phyloP scores from a whole-genome alignment of 305 asterid genomes.

The Solanum hybrid region DNA sequence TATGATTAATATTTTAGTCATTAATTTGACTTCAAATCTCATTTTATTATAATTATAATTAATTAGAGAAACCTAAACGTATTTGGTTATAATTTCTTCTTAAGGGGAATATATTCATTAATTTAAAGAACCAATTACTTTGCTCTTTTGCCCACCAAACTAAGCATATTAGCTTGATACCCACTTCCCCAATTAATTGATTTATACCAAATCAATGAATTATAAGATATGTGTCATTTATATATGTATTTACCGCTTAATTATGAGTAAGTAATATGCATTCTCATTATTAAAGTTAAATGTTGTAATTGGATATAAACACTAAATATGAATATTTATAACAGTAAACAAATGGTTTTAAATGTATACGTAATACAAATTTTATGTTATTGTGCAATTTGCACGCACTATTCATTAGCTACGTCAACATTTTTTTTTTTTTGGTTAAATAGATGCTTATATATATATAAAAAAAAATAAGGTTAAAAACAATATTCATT shows the following conservation, averaged over 20 bases:
- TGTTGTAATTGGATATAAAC: background rate
- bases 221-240: background rate
- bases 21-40: background rate
- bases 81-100: background rate
- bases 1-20: background rate
- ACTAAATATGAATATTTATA: background rate
- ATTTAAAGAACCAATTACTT: background rate
- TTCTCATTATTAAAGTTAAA: background rate
- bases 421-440: background rate
- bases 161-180: background rate
- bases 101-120: background rate
- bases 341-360: background rate
- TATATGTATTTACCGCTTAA: background rate
- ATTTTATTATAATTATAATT: background rate
- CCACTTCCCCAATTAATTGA: background rate
- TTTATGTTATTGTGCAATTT: background rate
- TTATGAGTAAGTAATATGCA: background rate
- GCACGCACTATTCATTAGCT: background rate
- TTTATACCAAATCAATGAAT: background rate
- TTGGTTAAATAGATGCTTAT: background rate
- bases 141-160: background rate
- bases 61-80: background rate
- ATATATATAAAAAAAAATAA: background rate
- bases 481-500: background rate
- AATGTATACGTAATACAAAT: background rate